Conservation (phyloP, 805 yeast species). For the Ogataea trehaloabstinens region DNA sequence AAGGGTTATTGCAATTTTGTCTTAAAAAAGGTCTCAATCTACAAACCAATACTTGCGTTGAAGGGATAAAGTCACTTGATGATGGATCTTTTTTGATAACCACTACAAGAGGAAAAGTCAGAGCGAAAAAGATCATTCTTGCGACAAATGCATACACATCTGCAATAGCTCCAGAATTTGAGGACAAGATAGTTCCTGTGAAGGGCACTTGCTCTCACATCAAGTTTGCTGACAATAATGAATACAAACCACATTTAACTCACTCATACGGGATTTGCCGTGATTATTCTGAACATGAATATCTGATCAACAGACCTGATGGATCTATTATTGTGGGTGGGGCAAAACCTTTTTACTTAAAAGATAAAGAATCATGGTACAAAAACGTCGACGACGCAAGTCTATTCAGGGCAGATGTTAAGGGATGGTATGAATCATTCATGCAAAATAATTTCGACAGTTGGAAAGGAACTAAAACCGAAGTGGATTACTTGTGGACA, state of each 20-base stretch:
- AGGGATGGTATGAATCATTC: constrained; percentile 24
- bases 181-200: constrained; percentile 32
- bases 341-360: constrained; percentile 26
- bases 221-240: constrained; percentile 5
- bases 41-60: constrained; percentile 39
- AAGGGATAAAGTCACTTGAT: constrained; percentile 18
- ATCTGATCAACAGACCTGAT: constrained; percentile 38
- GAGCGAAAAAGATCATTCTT: constrained; percentile 34
- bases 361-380: constrained; percentile 27
- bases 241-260: constrained; percentile 28
- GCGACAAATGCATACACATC: constrained; percentile 35
- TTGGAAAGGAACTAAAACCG: constrained; percentile 27
- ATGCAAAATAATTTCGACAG: constrained; percentile 32
- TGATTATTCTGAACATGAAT: constrained; percentile 17
- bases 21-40: constrained; percentile 36
- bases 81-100: constrained; percentile 31
- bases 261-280: constrained; percentile 31
- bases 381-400: constrained; percentile 36
- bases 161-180: constrained; percentile 22
- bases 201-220: constrained; percentile 34
- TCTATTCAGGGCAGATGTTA: constrained; percentile 24
- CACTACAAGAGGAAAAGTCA: constrained; percentile 23
- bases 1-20: constrained; percentile 30
- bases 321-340: constrained; percentile 39
- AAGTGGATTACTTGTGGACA: constrained; percentile 35